Percentiles rank a stretch among this genome's conserved stretches.
These are phyloP conservation scores for Moesziomyces sp. DNA, from an alignment of 1,284 basidiomycete genomes.

Conservation along the genomic window DNA sequence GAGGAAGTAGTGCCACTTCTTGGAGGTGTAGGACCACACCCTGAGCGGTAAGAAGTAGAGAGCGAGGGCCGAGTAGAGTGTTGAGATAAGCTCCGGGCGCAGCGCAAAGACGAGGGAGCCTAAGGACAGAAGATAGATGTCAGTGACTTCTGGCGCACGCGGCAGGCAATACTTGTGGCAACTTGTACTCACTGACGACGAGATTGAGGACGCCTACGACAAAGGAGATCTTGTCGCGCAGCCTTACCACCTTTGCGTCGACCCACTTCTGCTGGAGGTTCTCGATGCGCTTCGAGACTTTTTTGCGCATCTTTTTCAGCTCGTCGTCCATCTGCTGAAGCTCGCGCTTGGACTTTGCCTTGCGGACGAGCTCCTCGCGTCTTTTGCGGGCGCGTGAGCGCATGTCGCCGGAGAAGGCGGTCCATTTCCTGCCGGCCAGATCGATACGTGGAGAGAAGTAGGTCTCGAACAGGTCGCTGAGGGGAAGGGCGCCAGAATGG, in stretches of 20 bases:
- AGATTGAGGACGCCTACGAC: slow-evolving; percentile 80
- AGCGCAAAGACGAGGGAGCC: slow-evolving; percentile 83
- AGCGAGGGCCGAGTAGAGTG: slow-evolving; percentile 80
- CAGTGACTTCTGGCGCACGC: too few species aligned
- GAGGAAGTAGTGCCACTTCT: slow-evolving; percentile 77
- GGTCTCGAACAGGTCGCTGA: slow-evolving; percentile 74
- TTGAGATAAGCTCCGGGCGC: slow-evolving; percentile 79
- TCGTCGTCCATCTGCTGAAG: slow-evolving; percentile 81
- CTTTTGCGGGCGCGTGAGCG: slow-evolving; percentile 75
- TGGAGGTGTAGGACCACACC: slow-evolving; percentile 75
- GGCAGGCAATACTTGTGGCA: neutral
- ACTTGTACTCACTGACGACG: slow-evolving; percentile 22
- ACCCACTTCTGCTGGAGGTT: slow-evolving; percentile 80
- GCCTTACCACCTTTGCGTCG: slow-evolving; percentile 85
- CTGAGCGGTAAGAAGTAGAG: slow-evolving; percentile 83
- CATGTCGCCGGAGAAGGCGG: slow-evolving; percentile 83
- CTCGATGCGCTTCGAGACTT: slow-evolving; percentile 80
- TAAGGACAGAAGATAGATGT: neutral
- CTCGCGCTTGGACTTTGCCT: slow-evolving; percentile 72
- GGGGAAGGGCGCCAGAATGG: slow-evolving; percentile 15
- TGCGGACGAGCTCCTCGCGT: slow-evolving; percentile 75
- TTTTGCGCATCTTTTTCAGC: slow-evolving; percentile 80
- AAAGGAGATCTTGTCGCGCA: slow-evolving; percentile 75
- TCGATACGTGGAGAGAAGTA: slow-evolving; percentile 91
- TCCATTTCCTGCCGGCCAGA: slow-evolving; percentile 83